Evolutionary conservation across 441 rosid species (phyloP).

Genomic region (Aquilaria agallochum): DNA sequence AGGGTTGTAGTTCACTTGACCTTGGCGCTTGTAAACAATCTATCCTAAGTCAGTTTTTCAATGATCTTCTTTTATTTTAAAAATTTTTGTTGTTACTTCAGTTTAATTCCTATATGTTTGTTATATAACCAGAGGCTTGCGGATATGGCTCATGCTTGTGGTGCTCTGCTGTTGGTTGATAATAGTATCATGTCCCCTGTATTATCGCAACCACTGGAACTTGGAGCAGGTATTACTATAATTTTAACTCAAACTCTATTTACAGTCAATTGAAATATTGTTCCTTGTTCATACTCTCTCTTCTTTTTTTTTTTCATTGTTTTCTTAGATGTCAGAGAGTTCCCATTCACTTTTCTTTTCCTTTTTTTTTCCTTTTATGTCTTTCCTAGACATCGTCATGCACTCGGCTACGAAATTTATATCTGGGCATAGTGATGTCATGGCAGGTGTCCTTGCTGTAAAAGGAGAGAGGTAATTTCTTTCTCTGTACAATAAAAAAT

Average conservation of each 20-base stretch:
- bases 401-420: slow-evolving; percentile 95
- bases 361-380: slow-evolving; percentile 17
- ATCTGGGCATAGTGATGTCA: slow-evolving; percentile 90
- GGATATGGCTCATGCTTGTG: slow-evolving; percentile 74
- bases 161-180: slow-evolving; percentile 87
- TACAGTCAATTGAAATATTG: slow-evolving; percentile 4
- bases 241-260: not conserved
- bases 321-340: not conserved
- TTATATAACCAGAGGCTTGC: slow-evolving; percentile 58
- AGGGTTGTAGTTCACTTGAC: too few relatives aligned
- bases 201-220: slow-evolving; percentile 76
- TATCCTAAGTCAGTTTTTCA: too few relatives aligned
- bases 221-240: slow-evolving; percentile 72
- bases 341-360: not conserved
- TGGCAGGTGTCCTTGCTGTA: slow-evolving; percentile 95
- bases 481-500: slow-evolving; percentile 3
- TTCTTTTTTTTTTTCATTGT: slow-evolving; percentile 11
- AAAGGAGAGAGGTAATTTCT: slow-evolving; percentile 75
- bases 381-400: slow-evolving; percentile 80
- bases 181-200: slow-evolving; percentile 96
- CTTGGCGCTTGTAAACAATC: too few relatives aligned
- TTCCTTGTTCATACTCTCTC: slow-evolving; percentile 8
- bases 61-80: too few relatives aligned
- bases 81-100: not conserved
- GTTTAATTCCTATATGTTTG: not conserved